Conservation (phyloP, 352 stramenopile genomes). For the Pythium coloratum region DNA sequence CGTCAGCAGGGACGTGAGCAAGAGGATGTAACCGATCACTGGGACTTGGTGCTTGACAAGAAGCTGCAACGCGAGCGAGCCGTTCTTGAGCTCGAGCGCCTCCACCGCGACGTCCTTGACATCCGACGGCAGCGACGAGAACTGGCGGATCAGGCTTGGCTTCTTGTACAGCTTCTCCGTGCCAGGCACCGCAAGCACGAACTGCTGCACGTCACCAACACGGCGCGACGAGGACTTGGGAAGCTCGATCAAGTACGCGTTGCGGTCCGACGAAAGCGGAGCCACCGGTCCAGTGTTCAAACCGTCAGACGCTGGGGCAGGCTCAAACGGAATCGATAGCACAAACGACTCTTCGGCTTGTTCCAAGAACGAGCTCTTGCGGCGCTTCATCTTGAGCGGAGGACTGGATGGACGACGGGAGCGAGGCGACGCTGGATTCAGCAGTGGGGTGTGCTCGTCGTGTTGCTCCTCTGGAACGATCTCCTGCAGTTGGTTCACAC, state of each 20-base stretch:
- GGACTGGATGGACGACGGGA: conserved; percentile 31
- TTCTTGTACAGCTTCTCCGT: conserved; percentile 55
- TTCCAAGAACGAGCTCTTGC: conserved; percentile 74
- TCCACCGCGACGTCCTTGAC: conserved; percentile 74
- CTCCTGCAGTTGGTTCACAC: conserved; percentile 73
- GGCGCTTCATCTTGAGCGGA: conserved; percentile 48
- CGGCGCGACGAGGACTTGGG: conserved; percentile 47
- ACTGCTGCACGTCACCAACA: conserved; percentile 47
- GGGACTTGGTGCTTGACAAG: conserved; percentile 76
- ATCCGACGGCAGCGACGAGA: conserved; percentile 67
- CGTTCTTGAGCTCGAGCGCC: conserved; percentile 65
- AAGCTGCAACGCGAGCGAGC: conserved; percentile 66
- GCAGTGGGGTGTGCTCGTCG: conserved; percentile 59
- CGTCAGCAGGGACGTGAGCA: conserved; percentile 66
- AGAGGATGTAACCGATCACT: conserved; percentile 71
- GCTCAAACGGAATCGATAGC: conserved; percentile 74
- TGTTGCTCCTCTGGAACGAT: conserved; percentile 30
- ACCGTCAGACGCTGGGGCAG: conserved; percentile 28
- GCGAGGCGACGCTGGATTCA: conserved; percentile 34
- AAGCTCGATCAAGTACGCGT: conserved; percentile 80
- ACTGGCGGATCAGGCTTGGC: conserved; percentile 52
- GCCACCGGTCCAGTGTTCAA: conserved; percentile 24
- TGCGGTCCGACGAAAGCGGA: conserved; percentile 45
- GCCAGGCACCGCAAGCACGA: conserved; percentile 72
- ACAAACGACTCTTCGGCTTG: conserved; percentile 76